Conservation (phyloP, 306 rosid genomes). For the Vigna reflexopilosa region DNA sequence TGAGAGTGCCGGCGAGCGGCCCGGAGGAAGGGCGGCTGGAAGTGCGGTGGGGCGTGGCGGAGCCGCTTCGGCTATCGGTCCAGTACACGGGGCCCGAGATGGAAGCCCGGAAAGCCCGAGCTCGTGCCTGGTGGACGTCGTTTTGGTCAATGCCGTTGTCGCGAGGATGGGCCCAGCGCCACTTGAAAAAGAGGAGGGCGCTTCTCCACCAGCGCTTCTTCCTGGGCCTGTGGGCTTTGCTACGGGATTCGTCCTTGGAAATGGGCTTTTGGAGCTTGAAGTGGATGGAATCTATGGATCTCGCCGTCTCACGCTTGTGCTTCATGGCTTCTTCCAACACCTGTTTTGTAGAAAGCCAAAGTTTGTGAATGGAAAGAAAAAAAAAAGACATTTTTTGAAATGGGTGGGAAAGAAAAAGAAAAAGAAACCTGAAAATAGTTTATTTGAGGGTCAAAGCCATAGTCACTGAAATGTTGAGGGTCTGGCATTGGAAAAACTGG, state of each 20-base stretch:
- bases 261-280: conserved; percentile 92
- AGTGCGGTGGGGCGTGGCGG: conserved; percentile 65
- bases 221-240: conserved; percentile 58
- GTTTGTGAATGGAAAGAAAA: background rate
- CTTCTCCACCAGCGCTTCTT: conserved; percentile 89
- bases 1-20: conserved; percentile 72
- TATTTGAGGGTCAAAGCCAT: conserved; percentile 94
- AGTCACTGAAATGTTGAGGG: conserved; percentile 94
- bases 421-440: conserved; percentile 82
- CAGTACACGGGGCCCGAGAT: conserved; percentile 85
- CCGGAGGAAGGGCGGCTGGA: conserved; percentile 69
- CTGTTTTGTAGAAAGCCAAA: conserved; percentile 37
- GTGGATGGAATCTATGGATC: conserved; percentile 85
- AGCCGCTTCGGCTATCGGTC: conserved; percentile 77
- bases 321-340: conserved; percentile 87
- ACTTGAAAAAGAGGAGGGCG: conserved; percentile 79
- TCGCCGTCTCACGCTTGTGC: conserved; percentile 68
- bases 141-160: conserved; percentile 31
- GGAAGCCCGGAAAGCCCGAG: conserved; percentile 74
- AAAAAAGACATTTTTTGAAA: background rate
- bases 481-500: conserved; percentile 86
- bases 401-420: background rate
- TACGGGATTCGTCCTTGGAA: conserved; percentile 67
- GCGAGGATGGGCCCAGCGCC: conserved; percentile 55
- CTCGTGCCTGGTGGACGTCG: conserved; percentile 81